Evolutionary conservation across 2,329 filamentous ascomycete genomes (phyloP), one percentile per base, ranked within the genome.

Genomic region (Metarhizium robertsii): DNA sequence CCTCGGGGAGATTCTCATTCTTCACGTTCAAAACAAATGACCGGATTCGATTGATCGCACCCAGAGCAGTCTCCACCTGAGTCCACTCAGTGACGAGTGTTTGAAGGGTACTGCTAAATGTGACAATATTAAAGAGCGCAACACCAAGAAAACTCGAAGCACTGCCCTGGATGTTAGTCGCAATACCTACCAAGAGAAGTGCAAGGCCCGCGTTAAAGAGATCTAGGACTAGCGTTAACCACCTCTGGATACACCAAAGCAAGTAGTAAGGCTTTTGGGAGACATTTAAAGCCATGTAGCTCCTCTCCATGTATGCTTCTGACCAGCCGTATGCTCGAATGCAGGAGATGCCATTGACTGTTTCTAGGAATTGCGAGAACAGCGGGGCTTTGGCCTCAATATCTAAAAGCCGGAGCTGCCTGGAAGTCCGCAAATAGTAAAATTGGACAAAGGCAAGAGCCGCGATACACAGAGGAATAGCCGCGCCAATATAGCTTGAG

Each of bases 171-270:
- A 79, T 62, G 45, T 60, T 55, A 3, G 77, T 71, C 1, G 75
- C 72, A 2, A 79, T 62, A 10, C 52, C 65, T 10, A 80, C 72
- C 2, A 80, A 60, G 2, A 77, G 60, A 1, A 75, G 69, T 1
- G 76, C 76, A 32, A 81, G 67, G 2, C 62, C 72, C 0, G 76
- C 73, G 1, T 78, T 73, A 3, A 64, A 48, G 2, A 80, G 61
- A 56, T 79, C 75, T 10, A 81, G 61, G 1, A 76, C 74, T 2
- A 80, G 61, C 0, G 67, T 73, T 1, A 80, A 65, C 76, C 77
- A 80, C 30, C 73, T 67, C 57, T 80, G 78, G n/a, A 79, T 73
- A n/a, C 72, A 71, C 55, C 69, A 74, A 8, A 79, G 67, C 6
- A 78, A 64, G 55, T 80, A 68, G 6, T 59, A 65, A 0, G 66